Base-by-base conservation (phyloP, 2,329 filamentous ascomycete genomes). In the Trichoderma atrobrunneum region DNA sequence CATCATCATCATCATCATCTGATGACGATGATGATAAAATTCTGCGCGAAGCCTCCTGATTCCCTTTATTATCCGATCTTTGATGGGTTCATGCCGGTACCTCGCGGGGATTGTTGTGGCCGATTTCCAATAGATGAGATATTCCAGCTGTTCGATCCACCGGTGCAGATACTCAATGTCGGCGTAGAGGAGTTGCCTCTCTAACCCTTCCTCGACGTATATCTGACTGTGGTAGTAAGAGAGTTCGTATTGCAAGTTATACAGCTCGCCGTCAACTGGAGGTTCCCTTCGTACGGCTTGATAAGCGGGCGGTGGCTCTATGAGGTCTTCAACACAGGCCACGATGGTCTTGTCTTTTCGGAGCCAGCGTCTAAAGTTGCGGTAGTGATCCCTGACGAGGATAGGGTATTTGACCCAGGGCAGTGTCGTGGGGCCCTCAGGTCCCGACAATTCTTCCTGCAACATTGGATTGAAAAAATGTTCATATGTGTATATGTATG, bases 131-230 rank as follows among this genome's bases (percentile, higher is more conserved):
- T 67, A 67, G 10, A 43, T 43, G 18, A 67, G 32, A 30, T 67
- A 28, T 48, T 75, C 72, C 39, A 75, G 70, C 12, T 71, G 60
- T 26, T 67, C 48, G 5, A 75, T 76, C 73, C 74, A 75, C 18
- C n/a, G 61, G 26, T 60, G 24, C 11, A 76, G 62, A 48, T 59
- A 39, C 3, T 57, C 69, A 24, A 73, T 70, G 28, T 75, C 72
- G 11, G 73, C 71, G 12, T 60, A 30, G 24, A 70, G 72, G 11
- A 73, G 72, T 10, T 70, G 59, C 14, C 39, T 64, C 34, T 74
- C 71, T 10, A 60, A 30, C 21, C 39, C 28, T 11, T 62, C 60
- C n/a, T 56, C 18, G 32, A 39, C 21, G n/a, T 12, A 51, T 4
- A 32, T 26, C 8, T 21, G 72, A 12, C 8, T 61, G 16, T n/a